Base-by-base conservation (phyloP, 371 early-diverging fungal genomes). In the Mucor racemosus region DNA sequence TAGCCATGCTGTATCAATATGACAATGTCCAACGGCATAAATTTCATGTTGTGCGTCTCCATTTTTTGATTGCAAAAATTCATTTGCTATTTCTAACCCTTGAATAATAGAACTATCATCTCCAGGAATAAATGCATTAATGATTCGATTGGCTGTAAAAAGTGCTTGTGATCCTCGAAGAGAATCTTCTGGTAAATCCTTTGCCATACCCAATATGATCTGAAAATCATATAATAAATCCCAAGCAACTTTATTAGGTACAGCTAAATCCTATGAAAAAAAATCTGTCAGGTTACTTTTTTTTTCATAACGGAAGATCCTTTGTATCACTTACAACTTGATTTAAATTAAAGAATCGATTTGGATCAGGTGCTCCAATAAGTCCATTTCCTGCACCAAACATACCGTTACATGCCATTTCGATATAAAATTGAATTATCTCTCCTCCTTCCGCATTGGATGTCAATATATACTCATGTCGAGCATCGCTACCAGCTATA, bases 381-480 rank as follows among this genome's bases (percentile, higher is more conserved):
- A 76, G 31, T 0, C 74, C 75, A 46, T 71, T 71, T 5, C 89
- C 91, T 46, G 86, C 79, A 34, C 97, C 96, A 84, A 94, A 94
- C 88, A 96, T 82, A 26, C 92, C 91, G 72, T 97, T 97, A 73
- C 95, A 94, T 2, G 95, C 95, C 68, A 93, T 90, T 68, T 97
- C 98, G 50, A 97, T 75, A 68, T 88, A 94, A 55, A 95, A 84
- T n/a, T 90, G 85, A 44, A 88, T 78, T 15, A 76, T 73, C 65
- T 93, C 92, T 1, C 89, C 92, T 5, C 87, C 90, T 21, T 73
- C 70, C 14, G 91, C 91, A 41, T 80, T 75, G 21, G 79, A 65
- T 5, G 90, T 84, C 31, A 97, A 74, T 10, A 84, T 65, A 73
- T 87, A 92, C 40, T 97, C 95, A 64, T 91, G 90, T 33, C 88